Evolutionary conservation across 768 basidiomycete genomes (phyloP).

Genomic region (Mycena galericulata): DNA sequence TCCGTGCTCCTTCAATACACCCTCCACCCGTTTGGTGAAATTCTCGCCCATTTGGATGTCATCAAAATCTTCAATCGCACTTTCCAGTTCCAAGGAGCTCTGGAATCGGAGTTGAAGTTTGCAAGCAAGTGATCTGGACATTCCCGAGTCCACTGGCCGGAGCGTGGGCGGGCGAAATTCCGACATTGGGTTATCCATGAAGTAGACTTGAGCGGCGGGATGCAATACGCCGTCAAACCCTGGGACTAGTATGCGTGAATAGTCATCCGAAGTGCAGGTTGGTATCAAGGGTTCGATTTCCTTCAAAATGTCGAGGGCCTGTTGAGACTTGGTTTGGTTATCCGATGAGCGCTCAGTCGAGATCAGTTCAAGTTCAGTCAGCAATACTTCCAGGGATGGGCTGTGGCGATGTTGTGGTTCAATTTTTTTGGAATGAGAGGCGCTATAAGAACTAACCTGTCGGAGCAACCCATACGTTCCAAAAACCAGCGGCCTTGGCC

Average conservation of each 20-base stretch:
- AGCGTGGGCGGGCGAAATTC: constrained; percentile 18
- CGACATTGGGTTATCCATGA: constrained; percentile 1
- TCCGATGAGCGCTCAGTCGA: not conserved
- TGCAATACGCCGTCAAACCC: constrained; percentile 13
- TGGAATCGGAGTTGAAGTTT: constrained; percentile 23
- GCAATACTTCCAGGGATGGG: constrained; percentile 18
- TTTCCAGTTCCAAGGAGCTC: constrained; percentile 29
- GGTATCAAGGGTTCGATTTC: constrained; percentile 2
- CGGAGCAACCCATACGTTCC: constrained; percentile 25
- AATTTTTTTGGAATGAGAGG: not conserved
- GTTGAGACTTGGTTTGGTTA: not conserved
- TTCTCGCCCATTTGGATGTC: constrained; percentile 42
- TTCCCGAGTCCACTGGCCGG: not conserved
- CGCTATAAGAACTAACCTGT: constrained; percentile 16
- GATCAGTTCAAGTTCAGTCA: constrained; percentile 19
- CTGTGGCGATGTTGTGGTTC: constrained; percentile 1
- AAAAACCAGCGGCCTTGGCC: constrained; percentile 1
- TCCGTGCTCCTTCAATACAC: constrained; percentile 40
- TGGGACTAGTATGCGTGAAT: constrained; percentile 13
- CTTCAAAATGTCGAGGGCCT: constrained; percentile 14
- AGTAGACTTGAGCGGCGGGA: constrained; percentile 16
- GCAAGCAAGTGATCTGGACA: constrained; percentile 23
- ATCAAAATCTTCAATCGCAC: constrained; percentile 22
- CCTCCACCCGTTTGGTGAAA: constrained; percentile 38
- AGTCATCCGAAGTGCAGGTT: not conserved